Conservation (phyloP, 331 rosid genomes). For the Cucumis variabilis region DNA sequence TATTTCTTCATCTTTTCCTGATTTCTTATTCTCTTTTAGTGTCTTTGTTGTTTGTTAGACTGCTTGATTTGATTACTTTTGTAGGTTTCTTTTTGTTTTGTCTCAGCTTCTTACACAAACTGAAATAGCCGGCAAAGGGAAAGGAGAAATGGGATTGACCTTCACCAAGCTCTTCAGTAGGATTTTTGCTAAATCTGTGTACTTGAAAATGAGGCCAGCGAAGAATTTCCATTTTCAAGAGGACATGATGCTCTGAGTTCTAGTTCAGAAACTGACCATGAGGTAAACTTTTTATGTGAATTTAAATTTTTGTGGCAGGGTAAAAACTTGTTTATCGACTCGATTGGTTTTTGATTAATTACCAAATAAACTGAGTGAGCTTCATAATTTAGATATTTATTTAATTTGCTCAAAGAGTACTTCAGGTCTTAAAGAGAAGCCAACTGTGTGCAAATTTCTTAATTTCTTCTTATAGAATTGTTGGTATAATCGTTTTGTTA, state of each 20-base stretch:
- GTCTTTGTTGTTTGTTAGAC: background rate
- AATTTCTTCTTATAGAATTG: background rate
- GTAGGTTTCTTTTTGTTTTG: background rate
- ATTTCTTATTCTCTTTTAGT: background rate
- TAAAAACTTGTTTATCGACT: conserved; percentile 29
- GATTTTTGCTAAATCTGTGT: conserved; percentile 95
- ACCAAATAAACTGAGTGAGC: conserved; percentile 7
- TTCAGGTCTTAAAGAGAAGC: background rate
- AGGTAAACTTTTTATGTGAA: too few species aligned
- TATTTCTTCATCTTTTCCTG: background rate
- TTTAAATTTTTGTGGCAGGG: too few species aligned
- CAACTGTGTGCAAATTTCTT: background rate
- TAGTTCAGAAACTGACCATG: too few species aligned
- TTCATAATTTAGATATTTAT: background rate
- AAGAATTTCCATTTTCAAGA: too few species aligned
- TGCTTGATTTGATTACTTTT: conserved; percentile 18
- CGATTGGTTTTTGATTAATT: background rate
- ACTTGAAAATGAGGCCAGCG: too few species aligned
- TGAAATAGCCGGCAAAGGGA: conserved; percentile 27
- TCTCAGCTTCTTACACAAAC: conserved; percentile 37
- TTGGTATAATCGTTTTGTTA: background rate
- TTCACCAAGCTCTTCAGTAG: conserved; percentile 96
- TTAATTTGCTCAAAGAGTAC: background rate
- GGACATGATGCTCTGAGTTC: too few species aligned
- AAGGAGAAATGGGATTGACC: conserved; percentile 81